These are phyloP conservation scores for Conringia planisiliqua DNA, from an alignment of 345 rosid genomes.

Conservation along the genomic window DNA sequence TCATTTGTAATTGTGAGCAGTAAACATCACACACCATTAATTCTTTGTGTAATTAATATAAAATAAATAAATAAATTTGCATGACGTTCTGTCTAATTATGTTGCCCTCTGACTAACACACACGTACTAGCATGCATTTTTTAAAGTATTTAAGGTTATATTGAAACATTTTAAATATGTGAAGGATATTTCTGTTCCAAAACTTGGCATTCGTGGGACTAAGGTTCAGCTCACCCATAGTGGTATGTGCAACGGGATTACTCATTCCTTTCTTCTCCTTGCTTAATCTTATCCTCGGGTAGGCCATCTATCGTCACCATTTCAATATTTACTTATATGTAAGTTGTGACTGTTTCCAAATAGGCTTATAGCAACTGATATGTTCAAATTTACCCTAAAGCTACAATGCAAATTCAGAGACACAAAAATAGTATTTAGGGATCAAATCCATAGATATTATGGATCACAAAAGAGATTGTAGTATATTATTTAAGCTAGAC, in stretches of 20 bases:
- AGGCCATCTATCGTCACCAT: neutral
- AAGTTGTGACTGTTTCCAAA: neutral
- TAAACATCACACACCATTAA: conserved; percentile 8
- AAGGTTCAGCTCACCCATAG: conserved; percentile 70
- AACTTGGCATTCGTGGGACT: conserved; percentile 68
- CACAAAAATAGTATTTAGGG: no score
- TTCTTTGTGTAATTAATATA: neutral
- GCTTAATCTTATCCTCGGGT: conserved; percentile 57
- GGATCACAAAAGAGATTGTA: no score
- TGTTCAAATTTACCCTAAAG: no score
- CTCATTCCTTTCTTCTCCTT: conserved; percentile 60
- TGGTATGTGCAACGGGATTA: conserved; percentile 81
- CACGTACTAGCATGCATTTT: conserved; percentile 12
- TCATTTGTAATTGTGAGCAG: conserved; percentile 12
- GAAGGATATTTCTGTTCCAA: conserved; percentile 62
- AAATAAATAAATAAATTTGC: conserved; percentile 6
- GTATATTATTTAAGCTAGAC: no score
- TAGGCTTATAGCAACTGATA: no score
- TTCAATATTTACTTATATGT: neutral
- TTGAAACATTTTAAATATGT: conserved; percentile 4
- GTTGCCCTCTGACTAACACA: neutral
- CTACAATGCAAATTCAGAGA: no score
- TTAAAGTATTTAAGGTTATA: neutral
- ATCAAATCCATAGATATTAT: no score
- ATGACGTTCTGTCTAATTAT: neutral